phyloP scores from a whole-genome alignment of 2,329 filamentous ascomycete genomes.

The Fusarium virguliforme region DNA sequence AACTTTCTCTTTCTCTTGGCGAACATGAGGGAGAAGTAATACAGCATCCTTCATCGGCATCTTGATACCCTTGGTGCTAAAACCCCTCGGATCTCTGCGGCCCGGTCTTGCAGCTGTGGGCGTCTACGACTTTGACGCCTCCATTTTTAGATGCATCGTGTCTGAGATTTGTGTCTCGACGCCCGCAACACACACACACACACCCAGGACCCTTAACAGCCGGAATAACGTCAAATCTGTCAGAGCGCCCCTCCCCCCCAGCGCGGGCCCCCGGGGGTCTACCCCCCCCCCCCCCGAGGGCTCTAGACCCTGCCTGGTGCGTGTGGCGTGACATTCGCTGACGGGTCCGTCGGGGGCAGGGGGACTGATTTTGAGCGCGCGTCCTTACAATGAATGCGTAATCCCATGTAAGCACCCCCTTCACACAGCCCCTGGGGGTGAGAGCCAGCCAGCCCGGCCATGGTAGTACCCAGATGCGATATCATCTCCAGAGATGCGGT shows the following conservation, averaged over 20 bases:
- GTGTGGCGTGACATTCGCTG: slow-evolving; percentile 11
- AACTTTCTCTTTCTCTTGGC: slow-evolving; percentile 1
- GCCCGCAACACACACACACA: slow-evolving; percentile 1
- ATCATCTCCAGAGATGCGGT: background rate
- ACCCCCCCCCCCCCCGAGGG: background rate
- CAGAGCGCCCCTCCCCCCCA: background rate
- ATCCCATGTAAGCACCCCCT: slow-evolving; percentile 14
- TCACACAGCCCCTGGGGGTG: slow-evolving; percentile 13
- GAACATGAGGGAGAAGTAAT: background rate
- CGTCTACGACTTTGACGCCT: slow-evolving; percentile 4
- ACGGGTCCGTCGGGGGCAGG: background rate
- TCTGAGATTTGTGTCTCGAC: slow-evolving; percentile 6
- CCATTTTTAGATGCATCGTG: slow-evolving; percentile 15
- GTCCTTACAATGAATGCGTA: slow-evolving; percentile 11
- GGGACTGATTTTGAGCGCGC: background rate
- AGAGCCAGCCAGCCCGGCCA: background rate
- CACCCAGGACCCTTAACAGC: background rate
- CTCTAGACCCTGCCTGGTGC: slow-evolving; percentile 5
- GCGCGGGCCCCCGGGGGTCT: background rate
- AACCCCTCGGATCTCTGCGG: background rate
- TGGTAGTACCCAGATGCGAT: background rate
- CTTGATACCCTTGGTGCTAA: background rate
- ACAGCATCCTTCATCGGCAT: background rate
- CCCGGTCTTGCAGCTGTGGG: slow-evolving; percentile 5
- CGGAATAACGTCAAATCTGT: background rate